phyloP scores from a whole-genome alignment of 768 basidiomycete species.

The Leccinum arenicola region DNA sequence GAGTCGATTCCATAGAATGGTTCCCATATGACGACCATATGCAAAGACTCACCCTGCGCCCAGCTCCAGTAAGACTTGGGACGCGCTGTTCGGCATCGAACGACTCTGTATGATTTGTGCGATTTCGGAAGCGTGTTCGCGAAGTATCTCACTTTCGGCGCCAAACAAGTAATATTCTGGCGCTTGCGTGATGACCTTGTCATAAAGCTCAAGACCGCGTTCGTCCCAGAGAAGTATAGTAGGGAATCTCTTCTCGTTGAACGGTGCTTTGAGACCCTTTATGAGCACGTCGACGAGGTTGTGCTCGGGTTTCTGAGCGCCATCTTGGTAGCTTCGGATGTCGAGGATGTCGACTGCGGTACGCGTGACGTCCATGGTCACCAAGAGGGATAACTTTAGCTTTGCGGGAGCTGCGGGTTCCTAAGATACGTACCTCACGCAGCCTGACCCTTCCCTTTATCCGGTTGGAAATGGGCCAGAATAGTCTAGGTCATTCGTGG shows the following conservation, averaged over 20 bases:
- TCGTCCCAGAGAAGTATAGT: constrained; percentile 87
- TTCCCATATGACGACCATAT: neutral
- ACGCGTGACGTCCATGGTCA: constrained; percentile 18
- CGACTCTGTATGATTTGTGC: constrained; percentile 62
- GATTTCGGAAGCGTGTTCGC: constrained; percentile 69
- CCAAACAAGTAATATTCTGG: constrained; percentile 88
- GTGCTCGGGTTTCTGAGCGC: constrained; percentile 3
- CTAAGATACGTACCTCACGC: neutral
- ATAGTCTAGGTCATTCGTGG: too few species aligned
- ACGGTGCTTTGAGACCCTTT: constrained; percentile 52
- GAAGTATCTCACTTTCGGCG: constrained; percentile 85
- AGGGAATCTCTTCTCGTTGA: constrained; percentile 65
- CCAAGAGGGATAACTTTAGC: neutral
- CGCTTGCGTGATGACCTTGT: constrained; percentile 74
- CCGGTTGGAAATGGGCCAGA: too few species aligned
- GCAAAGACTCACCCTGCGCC: constrained; percentile 77
- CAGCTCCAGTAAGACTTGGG: constrained; percentile 77
- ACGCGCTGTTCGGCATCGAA: constrained; percentile 14
- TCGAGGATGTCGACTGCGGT: constrained; percentile 21
- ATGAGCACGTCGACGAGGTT: constrained; percentile 49
- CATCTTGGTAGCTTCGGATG: constrained; percentile 15
- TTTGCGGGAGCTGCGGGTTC: neutral
- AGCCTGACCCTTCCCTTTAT: neutral
- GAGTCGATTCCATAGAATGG: neutral
- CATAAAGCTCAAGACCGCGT: constrained; percentile 82